Conservation (phyloP, 257 asterid species). For the Solanum rostratum region DNA sequence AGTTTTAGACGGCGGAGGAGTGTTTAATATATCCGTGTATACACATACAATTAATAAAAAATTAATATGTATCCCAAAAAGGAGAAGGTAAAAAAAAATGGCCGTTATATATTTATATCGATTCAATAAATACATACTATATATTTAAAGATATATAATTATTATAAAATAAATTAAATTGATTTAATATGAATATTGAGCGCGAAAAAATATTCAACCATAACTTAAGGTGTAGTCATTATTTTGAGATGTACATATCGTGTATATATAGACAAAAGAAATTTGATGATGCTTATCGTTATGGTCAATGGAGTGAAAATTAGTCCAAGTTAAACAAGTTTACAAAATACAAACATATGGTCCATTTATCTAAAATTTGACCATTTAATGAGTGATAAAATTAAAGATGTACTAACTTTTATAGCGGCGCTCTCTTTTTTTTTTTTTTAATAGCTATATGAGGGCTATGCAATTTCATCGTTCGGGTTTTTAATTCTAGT, state of each 20-base stretch:
- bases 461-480: no score
- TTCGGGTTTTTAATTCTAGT: no score
- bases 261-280: not conserved
- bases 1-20: not conserved
- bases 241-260: not conserved
- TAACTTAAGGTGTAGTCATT: not conserved
- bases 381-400: not conserved
- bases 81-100: not conserved
- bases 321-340: not conserved
- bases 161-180: no score
- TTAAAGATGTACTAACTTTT: not conserved
- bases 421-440: not conserved
- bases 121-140: not conserved
- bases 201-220: no score
- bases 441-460: no score
- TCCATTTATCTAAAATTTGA: not conserved
- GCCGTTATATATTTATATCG: no score
- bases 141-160: not conserved
- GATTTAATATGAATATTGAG: no score
- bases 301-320: not conserved
- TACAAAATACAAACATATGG: not conserved
- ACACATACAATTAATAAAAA: not conserved
- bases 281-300: not conserved
- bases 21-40: not conserved
- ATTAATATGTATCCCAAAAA: not conserved